A percentile compares a stretch with the other conserved stretches of the same genome.
Conservation (phyloP, 1,284 basidiomycete species). For the Psilocybe mexicana region DNA sequence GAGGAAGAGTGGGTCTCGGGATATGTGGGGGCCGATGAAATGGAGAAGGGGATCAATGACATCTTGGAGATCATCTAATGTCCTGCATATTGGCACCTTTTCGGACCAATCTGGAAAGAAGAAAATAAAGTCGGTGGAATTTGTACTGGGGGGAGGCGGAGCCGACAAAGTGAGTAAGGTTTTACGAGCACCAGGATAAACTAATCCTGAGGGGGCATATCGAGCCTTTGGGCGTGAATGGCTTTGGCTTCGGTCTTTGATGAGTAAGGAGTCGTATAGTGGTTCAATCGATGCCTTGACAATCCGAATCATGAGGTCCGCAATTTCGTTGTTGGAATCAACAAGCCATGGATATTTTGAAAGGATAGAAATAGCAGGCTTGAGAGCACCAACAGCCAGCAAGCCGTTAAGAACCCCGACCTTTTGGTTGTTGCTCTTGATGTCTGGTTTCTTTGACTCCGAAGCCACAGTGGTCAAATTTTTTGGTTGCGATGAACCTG, state of each 20-base stretch:
- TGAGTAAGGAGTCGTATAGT: slow-evolving; percentile 60
- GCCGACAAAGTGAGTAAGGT: slow-evolving; percentile 66
- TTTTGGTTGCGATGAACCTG: slow-evolving; percentile 43
- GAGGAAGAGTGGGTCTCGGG: slow-evolving; percentile 60
- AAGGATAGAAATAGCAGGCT: slow-evolving; percentile 77
- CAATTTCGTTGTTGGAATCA: slow-evolving; percentile 79
- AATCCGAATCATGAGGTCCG: slow-evolving; percentile 81
- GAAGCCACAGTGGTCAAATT: slow-evolving; percentile 34
- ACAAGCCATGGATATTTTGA: slow-evolving; percentile 87
- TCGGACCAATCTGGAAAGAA: slow-evolving; percentile 87
- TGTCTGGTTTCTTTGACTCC: slow-evolving; percentile 49
- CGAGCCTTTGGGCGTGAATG: slow-evolving; percentile 64
- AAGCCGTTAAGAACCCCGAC: slow-evolving; percentile 80
- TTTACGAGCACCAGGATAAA: slow-evolving; percentile 55
- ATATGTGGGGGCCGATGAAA: slow-evolving; percentile 76
- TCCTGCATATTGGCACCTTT: slow-evolving; percentile 65
- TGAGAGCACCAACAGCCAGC: slow-evolving; percentile 82
- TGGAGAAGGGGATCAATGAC: slow-evolving; percentile 76
- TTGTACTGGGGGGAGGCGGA: slow-evolving; percentile 77
- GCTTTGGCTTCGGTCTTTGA: slow-evolving; percentile 56
- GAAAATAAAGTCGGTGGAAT: slow-evolving; percentile 75
- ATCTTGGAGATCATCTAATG: slow-evolving; percentile 68
- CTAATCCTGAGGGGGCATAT: slow-evolving; percentile 57
- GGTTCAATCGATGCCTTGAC: slow-evolving; percentile 68
- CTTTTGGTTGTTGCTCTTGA: slow-evolving; percentile 79